phyloP scores from a whole-genome alignment of 2,329 filamentous ascomycete species.

The Xylariaceae sp. region DNA sequence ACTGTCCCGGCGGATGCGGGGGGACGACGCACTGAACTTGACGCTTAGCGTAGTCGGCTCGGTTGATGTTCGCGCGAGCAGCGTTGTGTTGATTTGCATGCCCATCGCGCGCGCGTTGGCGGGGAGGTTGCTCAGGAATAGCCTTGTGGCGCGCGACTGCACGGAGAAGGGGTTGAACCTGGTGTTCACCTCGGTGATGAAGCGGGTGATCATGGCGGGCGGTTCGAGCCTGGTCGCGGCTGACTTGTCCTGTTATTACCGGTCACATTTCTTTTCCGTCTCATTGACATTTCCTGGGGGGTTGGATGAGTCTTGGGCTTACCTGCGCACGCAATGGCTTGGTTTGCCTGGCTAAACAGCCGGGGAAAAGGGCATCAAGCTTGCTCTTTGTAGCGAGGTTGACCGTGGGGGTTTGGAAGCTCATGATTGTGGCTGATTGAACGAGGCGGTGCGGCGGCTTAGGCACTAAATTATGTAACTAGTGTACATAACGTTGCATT shows the following conservation, averaged over 20 bases:
- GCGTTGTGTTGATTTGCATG: conserved; percentile 73
- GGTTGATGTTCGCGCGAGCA: conserved; percentile 66
- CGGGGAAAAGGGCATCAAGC: background rate
- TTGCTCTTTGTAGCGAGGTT: background rate
- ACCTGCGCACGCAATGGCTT: conserved; percentile 7
- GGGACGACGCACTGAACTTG: conserved; percentile 70
- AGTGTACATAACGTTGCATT: too few relatives aligned
- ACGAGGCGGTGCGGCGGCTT: conserved; percentile 6
- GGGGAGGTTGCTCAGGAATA: conserved; percentile 83
- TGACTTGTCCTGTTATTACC: background rate
- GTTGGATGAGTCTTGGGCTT: background rate
- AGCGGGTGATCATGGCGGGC: conserved; percentile 70
- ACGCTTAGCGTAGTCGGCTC: conserved; percentile 67
- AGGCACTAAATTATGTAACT: too few relatives aligned
- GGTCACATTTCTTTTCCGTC: background rate
- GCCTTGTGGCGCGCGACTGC: conserved; percentile 73
- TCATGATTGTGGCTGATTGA: conserved; percentile 16
- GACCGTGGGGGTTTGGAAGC: conserved; percentile 10
- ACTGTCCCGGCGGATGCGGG: background rate
- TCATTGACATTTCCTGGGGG: background rate
- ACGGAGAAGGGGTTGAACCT: conserved; percentile 90
- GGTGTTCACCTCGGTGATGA: conserved; percentile 80
- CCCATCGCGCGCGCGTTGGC: conserved; percentile 67
- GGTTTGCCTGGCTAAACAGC: background rate
- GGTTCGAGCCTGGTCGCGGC: background rate